Conservation (phyloP, 2,329 filamentous ascomycete species). For the Coniochaeta hoffmannii region DNA sequence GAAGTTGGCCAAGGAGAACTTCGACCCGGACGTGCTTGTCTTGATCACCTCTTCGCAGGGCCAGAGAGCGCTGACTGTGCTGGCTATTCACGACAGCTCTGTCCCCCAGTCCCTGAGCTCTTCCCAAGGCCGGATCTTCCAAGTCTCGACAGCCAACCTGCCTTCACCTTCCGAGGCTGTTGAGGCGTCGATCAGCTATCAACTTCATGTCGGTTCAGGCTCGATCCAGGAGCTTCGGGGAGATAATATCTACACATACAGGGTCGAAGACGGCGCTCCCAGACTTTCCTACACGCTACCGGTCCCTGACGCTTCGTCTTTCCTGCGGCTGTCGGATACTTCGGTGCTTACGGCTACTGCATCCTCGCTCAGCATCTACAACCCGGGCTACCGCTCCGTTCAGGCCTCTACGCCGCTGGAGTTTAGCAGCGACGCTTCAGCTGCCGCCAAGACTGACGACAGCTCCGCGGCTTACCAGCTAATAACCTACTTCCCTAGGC, state of each 20-base stretch:
- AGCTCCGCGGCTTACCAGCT: conserved; percentile 32
- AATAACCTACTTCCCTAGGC: conserved; percentile 56
- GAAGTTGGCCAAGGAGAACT: conserved; percentile 32
- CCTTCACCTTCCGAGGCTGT: conserved; percentile 6
- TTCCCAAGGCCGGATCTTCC: neutral
- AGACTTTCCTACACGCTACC: conserved; percentile 48
- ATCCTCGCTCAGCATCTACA: conserved; percentile 54
- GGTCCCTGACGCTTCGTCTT: conserved; percentile 48
- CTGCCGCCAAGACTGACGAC: conserved; percentile 24
- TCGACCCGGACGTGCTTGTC: conserved; percentile 46
- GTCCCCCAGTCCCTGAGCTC: conserved; percentile 8
- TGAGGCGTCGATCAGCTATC: conserved; percentile 8
- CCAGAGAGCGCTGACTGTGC: conserved; percentile 24
- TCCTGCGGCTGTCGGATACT: conserved; percentile 59
- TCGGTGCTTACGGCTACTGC: conserved; percentile 56
- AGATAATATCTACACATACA: conserved; percentile 51
- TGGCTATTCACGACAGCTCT: conserved; percentile 18
- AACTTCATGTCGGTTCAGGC: conserved; percentile 55
- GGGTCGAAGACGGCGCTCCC: conserved; percentile 51
- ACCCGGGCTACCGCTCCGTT: conserved; percentile 59
- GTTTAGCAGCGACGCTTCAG: conserved; percentile 26
- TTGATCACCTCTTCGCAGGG: conserved; percentile 34
- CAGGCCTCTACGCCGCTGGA: conserved; percentile 42
- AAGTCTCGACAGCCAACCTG: conserved; percentile 13
- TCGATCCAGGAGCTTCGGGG: conserved; percentile 52